phyloP scores from a whole-genome alignment of 2,329 filamentous ascomycete genomes.

The Annulohypoxylon truncatum region DNA sequence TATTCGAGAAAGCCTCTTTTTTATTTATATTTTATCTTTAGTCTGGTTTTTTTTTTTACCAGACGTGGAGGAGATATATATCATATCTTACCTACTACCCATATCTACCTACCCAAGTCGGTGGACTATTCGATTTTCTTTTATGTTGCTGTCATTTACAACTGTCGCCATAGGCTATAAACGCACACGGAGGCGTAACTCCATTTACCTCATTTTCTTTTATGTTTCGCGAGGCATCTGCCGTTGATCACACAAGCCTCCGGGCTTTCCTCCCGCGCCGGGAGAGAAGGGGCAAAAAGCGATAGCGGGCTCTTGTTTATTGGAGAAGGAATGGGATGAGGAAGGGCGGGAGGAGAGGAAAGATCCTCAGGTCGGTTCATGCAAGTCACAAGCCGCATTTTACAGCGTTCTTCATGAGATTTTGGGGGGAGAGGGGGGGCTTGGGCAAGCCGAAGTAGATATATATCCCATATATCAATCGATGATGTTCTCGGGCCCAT shows the following conservation, averaged over 20 bases:
- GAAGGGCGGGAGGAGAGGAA: not conserved
- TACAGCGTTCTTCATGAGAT: slow-evolving; percentile 15
- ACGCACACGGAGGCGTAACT: slow-evolving; percentile 24
- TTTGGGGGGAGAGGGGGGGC: slow-evolving; percentile 9
- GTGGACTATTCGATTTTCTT: slow-evolving; percentile 2
- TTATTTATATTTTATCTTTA: not conserved
- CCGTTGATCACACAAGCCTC: slow-evolving; percentile 13
- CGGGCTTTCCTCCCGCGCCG: not conserved
- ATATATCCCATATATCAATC: slow-evolving; percentile 39
- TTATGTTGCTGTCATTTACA: slow-evolving; percentile 19
- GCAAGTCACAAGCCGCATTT: slow-evolving; percentile 10
- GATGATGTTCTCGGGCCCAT: slow-evolving; percentile 29
- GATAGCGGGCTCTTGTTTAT: slow-evolving; percentile 11
- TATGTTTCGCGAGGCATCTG: slow-evolving; percentile 20
- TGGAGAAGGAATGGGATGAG: not conserved
- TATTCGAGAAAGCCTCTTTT: slow-evolving; percentile 8
- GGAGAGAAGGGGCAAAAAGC: not conserved
- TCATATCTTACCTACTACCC: slow-evolving; percentile 1
- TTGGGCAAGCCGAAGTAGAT: slow-evolving; percentile 31
- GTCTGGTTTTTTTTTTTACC: slow-evolving; percentile 21
- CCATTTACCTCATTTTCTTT: slow-evolving; percentile 1
- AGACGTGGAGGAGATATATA: slow-evolving; percentile 8
- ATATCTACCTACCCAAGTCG: slow-evolving; percentile 11
- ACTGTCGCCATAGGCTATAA: slow-evolving; percentile 23
- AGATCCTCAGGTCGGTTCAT: not conserved